Evolutionary conservation across 2,329 filamentous ascomycete species (phyloP).

Genomic region (Colletotrichum musae): DNA sequence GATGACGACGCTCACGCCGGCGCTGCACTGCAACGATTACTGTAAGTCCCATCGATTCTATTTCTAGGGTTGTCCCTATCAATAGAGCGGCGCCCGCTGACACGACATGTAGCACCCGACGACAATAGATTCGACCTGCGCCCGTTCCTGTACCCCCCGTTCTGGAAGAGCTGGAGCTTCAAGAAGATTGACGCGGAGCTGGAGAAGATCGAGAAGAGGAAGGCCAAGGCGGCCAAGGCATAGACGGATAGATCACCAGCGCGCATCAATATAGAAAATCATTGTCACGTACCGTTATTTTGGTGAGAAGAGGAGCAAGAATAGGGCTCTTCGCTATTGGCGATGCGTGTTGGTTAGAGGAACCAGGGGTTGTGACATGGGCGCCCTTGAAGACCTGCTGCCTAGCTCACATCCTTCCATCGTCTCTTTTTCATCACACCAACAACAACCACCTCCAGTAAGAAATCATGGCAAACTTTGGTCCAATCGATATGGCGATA

Average conservation of each 20-base stretch:
- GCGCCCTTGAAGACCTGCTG: no score
- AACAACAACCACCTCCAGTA: no score
- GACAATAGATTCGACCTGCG: slow-evolving; percentile 48
- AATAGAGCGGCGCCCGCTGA: not conserved
- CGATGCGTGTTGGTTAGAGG: no score
- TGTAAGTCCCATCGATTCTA: slow-evolving; percentile 16
- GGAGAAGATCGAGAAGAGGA: slow-evolving; percentile 49
- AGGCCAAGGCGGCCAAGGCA: slow-evolving; percentile 19
- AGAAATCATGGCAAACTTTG: no score
- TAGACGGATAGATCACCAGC: not conserved
- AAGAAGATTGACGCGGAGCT: slow-evolving; percentile 57
- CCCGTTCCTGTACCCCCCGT: slow-evolving; percentile 49
- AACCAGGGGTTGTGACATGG: no score
- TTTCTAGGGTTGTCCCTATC: not conserved
- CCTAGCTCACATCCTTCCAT: no score
- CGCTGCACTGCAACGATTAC: slow-evolving; percentile 41
- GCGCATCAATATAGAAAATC: no score
- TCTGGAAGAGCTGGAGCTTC: slow-evolving; percentile 54
- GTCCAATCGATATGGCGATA: no score
- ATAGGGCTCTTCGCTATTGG: no score
- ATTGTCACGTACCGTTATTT: no score
- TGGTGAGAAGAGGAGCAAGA: no score
- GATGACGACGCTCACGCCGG: slow-evolving; percentile 41
- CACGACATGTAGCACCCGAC: slow-evolving; percentile 43
- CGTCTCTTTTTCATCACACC: no score